Evolutionary conservation across 345 rosid species (phyloP), one percentile per base, ranked within the genome.

Genomic region (Trapa bicornis): DNA sequence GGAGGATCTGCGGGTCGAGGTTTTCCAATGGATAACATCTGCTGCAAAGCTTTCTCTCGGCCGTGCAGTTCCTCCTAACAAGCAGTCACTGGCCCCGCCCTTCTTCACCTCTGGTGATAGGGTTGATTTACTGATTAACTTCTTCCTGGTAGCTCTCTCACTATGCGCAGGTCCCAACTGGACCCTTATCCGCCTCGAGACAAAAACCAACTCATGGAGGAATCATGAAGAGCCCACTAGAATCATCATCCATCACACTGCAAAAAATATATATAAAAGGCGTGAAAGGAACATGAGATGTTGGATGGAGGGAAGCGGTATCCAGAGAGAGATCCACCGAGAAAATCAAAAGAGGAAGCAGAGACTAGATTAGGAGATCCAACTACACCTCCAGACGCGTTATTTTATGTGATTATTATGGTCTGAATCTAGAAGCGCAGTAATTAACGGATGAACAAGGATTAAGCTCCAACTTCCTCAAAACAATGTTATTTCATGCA

Each of bases 11-110:
- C 29, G 29, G 0, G 70, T 80, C 84, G 87, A 78, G 81, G 78
- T 72, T 80, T 83, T 79, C 84, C 88, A 84, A 79, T 70, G 85
- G 82, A 85, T 84, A 86, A 88, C 92, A 89, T 88, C 89, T 89
- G 98, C 87, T 70, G 93, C 71, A 72, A 82, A 80, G 74, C 85
- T 58, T 61, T 61, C 78, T 72, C 81, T 77, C 80, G 71, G 77
- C 75, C 82, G 89, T 78, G 88, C 82, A 79, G 85, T 81, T 82
- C 66, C 65, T 64, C 53, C 29, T 22, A 22, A 22, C 68, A n/a
- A 81, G 84, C 88, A 87, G 85, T 78, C 88, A 78, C 89, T 78
- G 83, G 87, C 82, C 68, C 69, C 75, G 33, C 64, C 11, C 48
- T 13, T 45, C 8, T 45, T 45, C 48, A 1, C 5, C 48, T 45